Percentiles rank a stretch among this genome's conserved stretches.
phyloP scores from a whole-genome alignment of 1,284 basidiomycete species.

The Puccinia coronata region DNA sequence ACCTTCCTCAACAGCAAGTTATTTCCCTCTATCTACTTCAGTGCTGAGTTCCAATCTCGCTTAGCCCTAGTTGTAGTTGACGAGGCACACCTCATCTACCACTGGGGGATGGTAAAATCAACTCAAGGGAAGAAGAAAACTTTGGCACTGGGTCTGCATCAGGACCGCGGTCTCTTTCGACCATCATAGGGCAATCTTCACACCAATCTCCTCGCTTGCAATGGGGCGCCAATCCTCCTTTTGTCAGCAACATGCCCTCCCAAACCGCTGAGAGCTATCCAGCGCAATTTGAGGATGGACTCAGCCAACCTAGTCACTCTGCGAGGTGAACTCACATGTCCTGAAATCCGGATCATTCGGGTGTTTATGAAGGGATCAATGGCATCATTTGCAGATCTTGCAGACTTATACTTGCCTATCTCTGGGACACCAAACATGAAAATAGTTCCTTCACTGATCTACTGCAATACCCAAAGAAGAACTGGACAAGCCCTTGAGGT shows the following conservation, averaged over 20 bases:
- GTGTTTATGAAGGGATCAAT: not conserved
- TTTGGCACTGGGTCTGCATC: not conserved
- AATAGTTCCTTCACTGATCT: not conserved
- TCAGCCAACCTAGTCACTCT: not conserved
- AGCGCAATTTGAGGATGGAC: not conserved
- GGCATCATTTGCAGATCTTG: not conserved
- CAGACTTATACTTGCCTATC: not conserved
- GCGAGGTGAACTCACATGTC: not conserved
- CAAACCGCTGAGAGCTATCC: not conserved
- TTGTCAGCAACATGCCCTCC: not conserved
- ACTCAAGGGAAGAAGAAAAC: not conserved
- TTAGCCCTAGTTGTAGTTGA: not conserved
- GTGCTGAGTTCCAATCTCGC: not conserved
- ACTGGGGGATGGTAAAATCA: not conserved
- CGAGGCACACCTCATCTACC: not conserved
- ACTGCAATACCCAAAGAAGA: not conserved
- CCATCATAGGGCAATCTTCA: not conserved
- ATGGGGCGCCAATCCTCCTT: not conserved
- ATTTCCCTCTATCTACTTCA: not conserved
- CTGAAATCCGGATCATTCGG: not conserved
- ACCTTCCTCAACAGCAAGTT: not conserved
- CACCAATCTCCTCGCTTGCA: not conserved
- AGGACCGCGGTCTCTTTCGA: conserved; percentile 1
- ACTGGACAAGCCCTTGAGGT: not conserved
- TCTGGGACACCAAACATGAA: not conserved